phyloP scores from a whole-genome alignment of 2,329 filamentous ascomycete genomes.

The Clarireedia hainanense region DNA sequence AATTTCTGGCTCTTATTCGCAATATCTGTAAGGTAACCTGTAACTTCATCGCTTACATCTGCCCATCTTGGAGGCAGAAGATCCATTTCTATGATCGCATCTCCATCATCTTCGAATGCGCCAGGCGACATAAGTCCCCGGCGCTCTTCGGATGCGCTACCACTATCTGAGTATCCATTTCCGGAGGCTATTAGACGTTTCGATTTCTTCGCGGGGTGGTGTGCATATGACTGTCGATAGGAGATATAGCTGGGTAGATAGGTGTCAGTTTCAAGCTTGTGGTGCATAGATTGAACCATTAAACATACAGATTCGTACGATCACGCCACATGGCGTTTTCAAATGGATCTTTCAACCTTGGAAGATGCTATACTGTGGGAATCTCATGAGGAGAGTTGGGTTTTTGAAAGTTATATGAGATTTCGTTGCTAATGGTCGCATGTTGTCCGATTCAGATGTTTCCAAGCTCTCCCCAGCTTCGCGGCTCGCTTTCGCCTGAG shows the following conservation, averaged over 20 bases:
- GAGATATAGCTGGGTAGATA: constrained; percentile 71
- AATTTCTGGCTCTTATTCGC: constrained; percentile 75
- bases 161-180: constrained; percentile 53
- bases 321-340: constrained; percentile 87
- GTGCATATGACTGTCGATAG: constrained; percentile 96
- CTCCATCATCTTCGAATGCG: constrained; percentile 77
- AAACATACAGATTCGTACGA: constrained; percentile 86
- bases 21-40: constrained; percentile 71
- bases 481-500: constrained; percentile 1
- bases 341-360: constrained; percentile 9
- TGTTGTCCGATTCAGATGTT: constrained; percentile 4
- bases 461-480: constrained; percentile 3
- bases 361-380: not conserved
- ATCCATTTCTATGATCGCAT: constrained; percentile 98
- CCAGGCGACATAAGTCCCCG: constrained; percentile 78
- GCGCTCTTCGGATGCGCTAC: constrained; percentile 51
- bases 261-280: constrained; percentile 23
- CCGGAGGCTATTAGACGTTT: constrained; percentile 44
- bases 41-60: constrained; percentile 89
- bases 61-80: constrained; percentile 91
- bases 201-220: constrained; percentile 83
- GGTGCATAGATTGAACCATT: not conserved
- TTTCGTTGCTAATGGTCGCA: constrained; percentile 6
- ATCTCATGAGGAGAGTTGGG: constrained; percentile 3
- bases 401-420: not conserved